phyloP scores from a whole-genome alignment of 495 filamentous ascomycete genomes.

The Trichodelitschia bisporula region DNA sequence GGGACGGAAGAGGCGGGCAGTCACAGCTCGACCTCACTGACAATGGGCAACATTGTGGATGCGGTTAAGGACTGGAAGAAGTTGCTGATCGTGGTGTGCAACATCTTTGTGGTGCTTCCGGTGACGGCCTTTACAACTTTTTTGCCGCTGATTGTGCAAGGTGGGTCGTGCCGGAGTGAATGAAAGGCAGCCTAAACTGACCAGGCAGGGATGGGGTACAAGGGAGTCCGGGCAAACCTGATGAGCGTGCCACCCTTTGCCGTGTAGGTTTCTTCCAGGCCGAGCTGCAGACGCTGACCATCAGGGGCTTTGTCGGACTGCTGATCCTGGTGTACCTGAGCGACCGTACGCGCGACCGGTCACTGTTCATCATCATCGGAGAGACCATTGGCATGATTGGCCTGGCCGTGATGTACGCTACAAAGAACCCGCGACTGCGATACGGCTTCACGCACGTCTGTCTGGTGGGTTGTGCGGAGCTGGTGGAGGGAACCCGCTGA shows the following conservation, averaged over 20 bases:
- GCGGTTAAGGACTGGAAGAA: conserved; percentile 4
- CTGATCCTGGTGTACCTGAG: conserved; percentile 2
- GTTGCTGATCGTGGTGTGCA: conserved; percentile 1
- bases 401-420: background rate
- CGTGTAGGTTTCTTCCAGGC: too few species aligned
- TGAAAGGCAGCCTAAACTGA: too few species aligned
- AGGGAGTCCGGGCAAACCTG: conserved; percentile 2
- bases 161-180: too few species aligned
- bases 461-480: too few species aligned
- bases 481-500: too few species aligned
- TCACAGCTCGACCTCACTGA: conserved; percentile 2
- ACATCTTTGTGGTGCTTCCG: conserved; percentile 2
- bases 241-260: conserved; percentile 7
- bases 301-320: conserved; percentile 3
- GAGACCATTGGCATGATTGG: conserved; percentile 2
- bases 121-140: conserved; percentile 3
- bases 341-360: conserved; percentile 5
- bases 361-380: conserved; percentile 4
- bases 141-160: conserved; percentile 4
- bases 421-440: background rate
- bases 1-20: background rate
- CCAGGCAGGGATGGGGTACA: conserved; percentile 6
- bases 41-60: conserved; percentile 3
- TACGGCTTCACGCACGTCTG: conserved; percentile 5
- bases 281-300: too few species aligned